Evolutionary conservation across 257 asterid species (phyloP).

Genomic region (Solanum chiquidenum): DNA sequence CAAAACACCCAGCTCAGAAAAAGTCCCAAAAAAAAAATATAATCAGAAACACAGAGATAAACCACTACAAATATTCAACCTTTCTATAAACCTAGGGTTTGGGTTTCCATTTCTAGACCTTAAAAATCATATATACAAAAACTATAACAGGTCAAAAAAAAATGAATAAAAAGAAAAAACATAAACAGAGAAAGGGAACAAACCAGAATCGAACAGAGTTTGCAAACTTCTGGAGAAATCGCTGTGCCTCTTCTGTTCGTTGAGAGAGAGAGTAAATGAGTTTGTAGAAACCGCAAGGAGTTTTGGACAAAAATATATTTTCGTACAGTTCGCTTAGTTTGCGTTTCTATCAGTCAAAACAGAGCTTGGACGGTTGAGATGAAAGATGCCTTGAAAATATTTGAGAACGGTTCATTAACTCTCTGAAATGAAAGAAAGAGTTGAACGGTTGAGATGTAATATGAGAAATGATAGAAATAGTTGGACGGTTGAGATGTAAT

Average conservation of each 20-base stretch:
- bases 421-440: neutral
- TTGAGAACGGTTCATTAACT: neutral
- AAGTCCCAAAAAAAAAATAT: neutral
- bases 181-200: neutral
- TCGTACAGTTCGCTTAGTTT: neutral
- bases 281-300: neutral
- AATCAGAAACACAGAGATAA: neutral
- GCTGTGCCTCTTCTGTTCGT: neutral
- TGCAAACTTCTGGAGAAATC: neutral
- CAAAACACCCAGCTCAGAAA: neutral
- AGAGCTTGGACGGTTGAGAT: neutral
- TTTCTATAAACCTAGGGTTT: neutral
- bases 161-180: neutral
- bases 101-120: neutral
- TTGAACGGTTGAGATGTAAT: neutral
- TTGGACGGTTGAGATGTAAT: neutral
- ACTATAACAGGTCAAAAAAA: neutral
- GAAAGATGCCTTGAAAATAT: neutral
- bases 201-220: neutral
- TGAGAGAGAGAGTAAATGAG: neutral
- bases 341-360: neutral
- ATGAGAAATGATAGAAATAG: neutral
- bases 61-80: neutral
- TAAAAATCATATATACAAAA: neutral
- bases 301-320: neutral